Base-by-base conservation (phyloP, 1,284 basidiomycete species). In the Ganoderma meredithae region DNA sequence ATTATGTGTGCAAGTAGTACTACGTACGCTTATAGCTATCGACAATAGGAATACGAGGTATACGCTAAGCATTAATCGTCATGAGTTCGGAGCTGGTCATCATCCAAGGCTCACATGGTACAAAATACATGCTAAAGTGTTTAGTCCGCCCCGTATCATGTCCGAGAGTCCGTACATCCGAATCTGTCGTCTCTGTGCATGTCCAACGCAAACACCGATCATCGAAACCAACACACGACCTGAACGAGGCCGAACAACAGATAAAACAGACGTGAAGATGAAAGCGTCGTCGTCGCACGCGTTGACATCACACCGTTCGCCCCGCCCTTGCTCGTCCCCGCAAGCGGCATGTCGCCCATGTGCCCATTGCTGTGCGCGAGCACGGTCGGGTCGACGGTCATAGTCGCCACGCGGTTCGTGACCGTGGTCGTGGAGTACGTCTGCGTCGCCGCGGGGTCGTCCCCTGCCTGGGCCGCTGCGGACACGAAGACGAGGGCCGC, bases 401-500 rank as follows among this genome's bases (percentile, higher is more conserved):
- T 72, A 1, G 79, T 77, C 64, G 78, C 76, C n/a, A 60, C 60
- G 22, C 63, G 64, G 63, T 73, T 72, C 43, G 77, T 78, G 49
- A 71, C 64, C 1, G 76, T 71, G 0, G 79, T 79, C 13, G 85
- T 86, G 5, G 80, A 75, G 73, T 80, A 86, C 6, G 84, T 84
- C 33, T 72, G 64, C 0, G 80, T 80, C 3, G 79, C 69, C 1
- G 72, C 59, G 1, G 81, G 76, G 1, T 77, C 75, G 5, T 80
- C 78, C 9, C 79, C 76, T 2, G 70, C 60, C 63, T 85, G 71
- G 0, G 83, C 80, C 40, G 76, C 74, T 63, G 77, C 72, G 6
- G 81, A 82, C 47, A 89, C 76, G 81, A 86, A 89, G 55, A 88
- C 87, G 67, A 89, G 75, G 4, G 86, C 87, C 61, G 85, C 79